These are phyloP conservation scores for Chrysanthemum lavandulifolium DNA, from an alignment of 129 eudicot species.

Conservation along the genomic window DNA sequence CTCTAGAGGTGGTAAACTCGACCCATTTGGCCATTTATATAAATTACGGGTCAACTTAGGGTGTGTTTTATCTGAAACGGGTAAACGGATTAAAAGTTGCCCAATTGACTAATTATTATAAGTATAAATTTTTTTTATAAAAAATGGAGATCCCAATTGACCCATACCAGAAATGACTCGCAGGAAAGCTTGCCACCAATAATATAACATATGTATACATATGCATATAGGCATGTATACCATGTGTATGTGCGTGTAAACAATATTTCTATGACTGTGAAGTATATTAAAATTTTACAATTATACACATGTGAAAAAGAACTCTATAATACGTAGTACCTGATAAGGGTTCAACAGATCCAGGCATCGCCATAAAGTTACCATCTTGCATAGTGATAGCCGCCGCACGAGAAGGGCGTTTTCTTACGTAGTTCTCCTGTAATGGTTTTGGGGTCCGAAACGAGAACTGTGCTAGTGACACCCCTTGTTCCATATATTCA, in stretches of 20 bases:
- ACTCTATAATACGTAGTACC: constrained; percentile 37
- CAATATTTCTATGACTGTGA: too few relatives aligned
- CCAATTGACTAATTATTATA: too few relatives aligned
- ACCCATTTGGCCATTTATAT: not conserved
- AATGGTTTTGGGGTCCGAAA: constrained; percentile 76
- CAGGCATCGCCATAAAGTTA: constrained; percentile 16
- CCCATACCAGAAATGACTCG: too few relatives aligned
- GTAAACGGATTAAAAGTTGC: not conserved
- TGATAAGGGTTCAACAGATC: constrained; percentile 33
- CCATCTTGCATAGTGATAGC: constrained; percentile 27
- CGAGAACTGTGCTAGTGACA: constrained; percentile 61
- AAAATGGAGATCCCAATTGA: not conserved
- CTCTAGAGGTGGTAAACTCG: not conserved
- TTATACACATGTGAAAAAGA: not conserved
- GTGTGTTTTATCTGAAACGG: not conserved
- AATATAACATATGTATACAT: too few relatives aligned
- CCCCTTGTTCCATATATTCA: constrained; percentile 48
- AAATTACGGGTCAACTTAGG: not conserved
- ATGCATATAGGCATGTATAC: too few relatives aligned
- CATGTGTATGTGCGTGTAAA: too few relatives aligned
- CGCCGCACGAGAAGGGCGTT: constrained; percentile 40
- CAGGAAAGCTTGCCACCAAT: too few relatives aligned
- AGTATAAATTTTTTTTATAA: too few relatives aligned
- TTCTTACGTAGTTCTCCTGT: constrained; percentile 68
- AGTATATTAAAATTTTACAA: too few relatives aligned